Evolutionary conservation across 2,329 filamentous ascomycete genomes (phyloP).

Genomic region (Hortaea sp.): DNA sequence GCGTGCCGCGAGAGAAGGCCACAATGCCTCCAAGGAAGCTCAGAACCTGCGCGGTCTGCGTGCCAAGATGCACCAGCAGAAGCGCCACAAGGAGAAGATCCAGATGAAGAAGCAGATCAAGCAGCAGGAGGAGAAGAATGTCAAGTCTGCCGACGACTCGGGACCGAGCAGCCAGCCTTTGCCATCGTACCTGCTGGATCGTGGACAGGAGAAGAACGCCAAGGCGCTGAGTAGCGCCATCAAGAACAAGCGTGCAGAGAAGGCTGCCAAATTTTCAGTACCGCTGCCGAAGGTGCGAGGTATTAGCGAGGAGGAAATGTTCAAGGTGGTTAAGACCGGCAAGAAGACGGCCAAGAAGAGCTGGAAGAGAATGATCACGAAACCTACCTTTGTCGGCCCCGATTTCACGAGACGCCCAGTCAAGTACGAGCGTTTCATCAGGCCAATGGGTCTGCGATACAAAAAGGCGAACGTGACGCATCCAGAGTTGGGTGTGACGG

Average conservation of each 20-base stretch:
- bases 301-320: conserved; percentile 94
- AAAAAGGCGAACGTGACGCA: conserved; percentile 64
- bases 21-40: conserved; percentile 79
- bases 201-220: conserved; percentile 56
- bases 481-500: conserved; percentile 74
- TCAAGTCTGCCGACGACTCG: conserved; percentile 71
- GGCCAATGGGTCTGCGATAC: conserved; percentile 63
- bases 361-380: conserved; percentile 60
- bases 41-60: conserved; percentile 86
- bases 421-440: conserved; percentile 54
- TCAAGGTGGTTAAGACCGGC: conserved; percentile 90
- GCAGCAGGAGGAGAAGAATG: conserved; percentile 89
- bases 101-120: conserved; percentile 94
- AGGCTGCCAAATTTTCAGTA: conserved; percentile 86
- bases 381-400: conserved; percentile 78
- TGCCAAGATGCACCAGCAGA: conserved; percentile 88
- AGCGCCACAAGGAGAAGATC: conserved; percentile 94
- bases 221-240: conserved; percentile 75
- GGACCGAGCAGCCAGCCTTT: conserved; percentile 74
- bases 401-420: conserved; percentile 77
- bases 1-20: conserved; percentile 74
- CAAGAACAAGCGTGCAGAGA: conserved; percentile 91
- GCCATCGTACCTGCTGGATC: conserved; percentile 87
- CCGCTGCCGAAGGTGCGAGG: conserved; percentile 89
- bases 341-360: conserved; percentile 87